A percentile compares a stretch with the other conserved stretches of the same genome.
These are phyloP conservation scores for Austroboletus niveus DNA, from an alignment of 1,284 basidiomycete genomes.

Conservation along the genomic window DNA sequence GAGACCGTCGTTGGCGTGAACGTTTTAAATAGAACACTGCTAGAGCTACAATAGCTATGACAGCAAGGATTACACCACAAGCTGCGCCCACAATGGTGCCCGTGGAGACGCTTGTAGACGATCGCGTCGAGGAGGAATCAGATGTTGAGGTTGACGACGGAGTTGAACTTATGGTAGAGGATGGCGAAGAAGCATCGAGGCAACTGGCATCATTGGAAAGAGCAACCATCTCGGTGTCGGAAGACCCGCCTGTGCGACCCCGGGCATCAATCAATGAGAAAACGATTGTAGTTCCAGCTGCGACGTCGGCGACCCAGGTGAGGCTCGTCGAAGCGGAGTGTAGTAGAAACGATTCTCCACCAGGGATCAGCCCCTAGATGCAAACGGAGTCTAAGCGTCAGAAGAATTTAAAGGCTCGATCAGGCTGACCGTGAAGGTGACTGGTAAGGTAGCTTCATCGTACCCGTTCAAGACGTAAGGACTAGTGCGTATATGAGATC, in stretches of 20 bases:
- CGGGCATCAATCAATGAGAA: constrained; percentile 61
- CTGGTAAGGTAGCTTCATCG: constrained; percentile 51
- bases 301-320: constrained; percentile 57
- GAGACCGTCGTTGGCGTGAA: constrained; percentile 30
- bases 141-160: constrained; percentile 28
- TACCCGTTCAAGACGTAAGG: constrained; percentile 53
- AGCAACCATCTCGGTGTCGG: constrained; percentile 49
- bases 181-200: constrained; percentile 50
- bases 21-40: constrained; percentile 42
- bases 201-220: constrained; percentile 52
- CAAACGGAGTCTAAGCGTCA: background rate
- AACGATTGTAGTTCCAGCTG: constrained; percentile 57
- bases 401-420: background rate
- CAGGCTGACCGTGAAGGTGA: constrained; percentile 54
- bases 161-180: constrained; percentile 39
- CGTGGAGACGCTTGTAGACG: constrained; percentile 33
- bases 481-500: constrained; percentile 36
- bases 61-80: constrained; percentile 54
- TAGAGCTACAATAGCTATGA: constrained; percentile 50
- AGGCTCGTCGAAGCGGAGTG: constrained; percentile 44
- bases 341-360: constrained; percentile 49
- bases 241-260: constrained; percentile 57
- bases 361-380: constrained; percentile 61
- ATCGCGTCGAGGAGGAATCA: constrained; percentile 28
- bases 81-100: constrained; percentile 57